A percentile compares a stretch with the other conserved stretches of the same genome.
phyloP scores from a whole-genome alignment of 805 yeast genomes.

The Teunomyces funiuensis region DNA sequence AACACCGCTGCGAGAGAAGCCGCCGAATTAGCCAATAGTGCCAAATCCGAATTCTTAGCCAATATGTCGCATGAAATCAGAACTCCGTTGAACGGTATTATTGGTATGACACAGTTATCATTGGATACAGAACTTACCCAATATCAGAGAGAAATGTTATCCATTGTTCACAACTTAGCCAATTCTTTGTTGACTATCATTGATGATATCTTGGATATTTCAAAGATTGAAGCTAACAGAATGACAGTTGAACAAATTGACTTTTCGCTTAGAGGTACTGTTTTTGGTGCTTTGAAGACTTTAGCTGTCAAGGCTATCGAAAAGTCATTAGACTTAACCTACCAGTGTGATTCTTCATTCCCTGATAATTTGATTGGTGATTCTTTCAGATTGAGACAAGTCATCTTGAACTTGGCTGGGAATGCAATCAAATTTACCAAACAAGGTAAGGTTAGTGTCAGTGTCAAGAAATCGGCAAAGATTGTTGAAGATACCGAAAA shows the following conservation, averaged over 20 bases:
- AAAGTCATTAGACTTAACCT: constrained; percentile 74
- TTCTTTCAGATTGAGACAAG: constrained; percentile 84
- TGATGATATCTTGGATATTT: constrained; percentile 87
- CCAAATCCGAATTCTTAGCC: constrained; percentile 87
- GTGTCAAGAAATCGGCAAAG: constrained; percentile 56
- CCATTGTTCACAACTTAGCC: constrained; percentile 85
- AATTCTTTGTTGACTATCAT: constrained; percentile 82
- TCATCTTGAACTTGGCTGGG: constrained; percentile 81
- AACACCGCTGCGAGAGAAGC: constrained; percentile 94
- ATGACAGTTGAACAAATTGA: constrained; percentile 92
- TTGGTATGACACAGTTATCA: constrained; percentile 89
- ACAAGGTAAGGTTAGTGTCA: constrained; percentile 75
- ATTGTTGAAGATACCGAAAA: constrained; percentile 39
- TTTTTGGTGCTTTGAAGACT: constrained; percentile 86
- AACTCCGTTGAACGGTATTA: constrained; percentile 91
- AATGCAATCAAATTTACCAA: constrained; percentile 88
- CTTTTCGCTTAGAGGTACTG: constrained; percentile 81
- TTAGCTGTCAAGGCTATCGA: constrained; percentile 88
- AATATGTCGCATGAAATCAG: constrained; percentile 83
- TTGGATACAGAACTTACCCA: constrained; percentile 87
- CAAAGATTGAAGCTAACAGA: constrained; percentile 89
- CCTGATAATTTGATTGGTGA: constrained; percentile 87
- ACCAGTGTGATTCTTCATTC: constrained; percentile 82
- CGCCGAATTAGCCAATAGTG: constrained; percentile 85
- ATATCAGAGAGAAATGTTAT: constrained; percentile 87